phyloP scores from a whole-genome alignment of 176 grass and related monocot genomes.

The Canna indica region DNA sequence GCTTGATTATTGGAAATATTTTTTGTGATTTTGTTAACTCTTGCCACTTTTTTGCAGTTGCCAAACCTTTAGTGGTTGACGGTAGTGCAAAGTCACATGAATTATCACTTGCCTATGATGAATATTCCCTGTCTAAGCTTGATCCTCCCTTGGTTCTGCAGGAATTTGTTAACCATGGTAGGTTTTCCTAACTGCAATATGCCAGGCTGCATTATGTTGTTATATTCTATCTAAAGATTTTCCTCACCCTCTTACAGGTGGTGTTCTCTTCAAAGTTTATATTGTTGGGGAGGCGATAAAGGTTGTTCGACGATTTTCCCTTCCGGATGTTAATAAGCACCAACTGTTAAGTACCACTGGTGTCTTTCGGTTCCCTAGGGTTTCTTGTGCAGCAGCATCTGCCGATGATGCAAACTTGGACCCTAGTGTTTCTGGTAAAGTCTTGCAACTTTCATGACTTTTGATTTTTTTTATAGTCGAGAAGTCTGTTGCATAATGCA shows the following conservation, averaged over 20 bases:
- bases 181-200: neutral
- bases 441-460: conserved; percentile 17
- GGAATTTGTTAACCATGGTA: conserved; percentile 97
- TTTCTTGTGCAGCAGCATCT: conserved; percentile 81
- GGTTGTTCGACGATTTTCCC: conserved; percentile 72
- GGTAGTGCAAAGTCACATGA: conserved; percentile 88
- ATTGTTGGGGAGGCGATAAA: conserved; percentile 75
- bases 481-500: neutral
- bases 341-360: conserved; percentile 50
- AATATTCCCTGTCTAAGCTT: conserved; percentile 59
- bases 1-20: neutral
- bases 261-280: conserved; percentile 91
- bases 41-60: conserved; percentile 33
- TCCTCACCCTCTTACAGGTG: conserved; percentile 40
- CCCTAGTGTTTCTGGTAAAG: conserved; percentile 61
- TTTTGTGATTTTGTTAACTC: neutral
- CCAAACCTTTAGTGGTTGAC: conserved; percentile 86
- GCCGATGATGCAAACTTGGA: conserved; percentile 78
- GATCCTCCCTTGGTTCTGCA: conserved; percentile 89
- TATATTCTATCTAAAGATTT: neutral
- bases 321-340: conserved; percentile 63
- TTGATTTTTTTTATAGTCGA: neutral
- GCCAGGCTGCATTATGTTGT: neutral
- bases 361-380: conserved; percentile 75
- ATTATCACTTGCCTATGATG: conserved; percentile 64